Percentiles rank a stretch among this genome's conserved stretches.
Evolutionary conservation across 805 yeast species (phyloP).

Genomic region (Teunomyces kruisii): DNA sequence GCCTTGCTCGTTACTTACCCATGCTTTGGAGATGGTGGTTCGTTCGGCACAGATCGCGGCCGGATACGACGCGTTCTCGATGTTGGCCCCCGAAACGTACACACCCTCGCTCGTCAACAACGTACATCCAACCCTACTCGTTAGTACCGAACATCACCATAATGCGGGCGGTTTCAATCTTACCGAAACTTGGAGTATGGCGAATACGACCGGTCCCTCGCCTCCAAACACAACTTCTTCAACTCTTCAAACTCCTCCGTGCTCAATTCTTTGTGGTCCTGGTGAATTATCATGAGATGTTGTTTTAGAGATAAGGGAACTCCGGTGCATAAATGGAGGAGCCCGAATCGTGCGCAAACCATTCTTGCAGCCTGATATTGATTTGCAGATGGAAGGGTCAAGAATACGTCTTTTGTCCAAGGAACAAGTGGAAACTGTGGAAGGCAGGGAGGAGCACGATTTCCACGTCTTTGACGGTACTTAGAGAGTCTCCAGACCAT

Average conservation of each 20-base stretch:
- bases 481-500: too few species aligned
- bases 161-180: constrained; percentile 14
- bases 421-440: too few species aligned
- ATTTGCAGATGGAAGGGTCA: too few species aligned
- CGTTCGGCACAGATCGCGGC: constrained; percentile 45
- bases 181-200: constrained; percentile 71
- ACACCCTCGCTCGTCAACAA: constrained; percentile 53
- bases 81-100: constrained; percentile 72
- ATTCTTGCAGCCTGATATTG: too few species aligned
- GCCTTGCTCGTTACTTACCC: constrained; percentile 20
- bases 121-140: constrained; percentile 73
- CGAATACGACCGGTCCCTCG: constrained; percentile 55
- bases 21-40: constrained; percentile 33
- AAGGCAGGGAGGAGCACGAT: too few species aligned
- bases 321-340: background rate
- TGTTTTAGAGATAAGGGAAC: background rate
- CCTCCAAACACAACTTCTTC: constrained; percentile 32
- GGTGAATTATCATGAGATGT: constrained; percentile 2
- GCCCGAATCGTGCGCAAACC: too few species aligned
- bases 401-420: too few species aligned
- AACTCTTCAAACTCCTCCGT: constrained; percentile 23
- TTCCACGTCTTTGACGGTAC: too few species aligned
- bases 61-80: constrained; percentile 91
- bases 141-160: constrained; percentile 11
- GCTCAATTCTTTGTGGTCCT: constrained; percentile 17